Conservation (phyloP, 306 rosid species). For the Ormosia emarginata region DNA sequence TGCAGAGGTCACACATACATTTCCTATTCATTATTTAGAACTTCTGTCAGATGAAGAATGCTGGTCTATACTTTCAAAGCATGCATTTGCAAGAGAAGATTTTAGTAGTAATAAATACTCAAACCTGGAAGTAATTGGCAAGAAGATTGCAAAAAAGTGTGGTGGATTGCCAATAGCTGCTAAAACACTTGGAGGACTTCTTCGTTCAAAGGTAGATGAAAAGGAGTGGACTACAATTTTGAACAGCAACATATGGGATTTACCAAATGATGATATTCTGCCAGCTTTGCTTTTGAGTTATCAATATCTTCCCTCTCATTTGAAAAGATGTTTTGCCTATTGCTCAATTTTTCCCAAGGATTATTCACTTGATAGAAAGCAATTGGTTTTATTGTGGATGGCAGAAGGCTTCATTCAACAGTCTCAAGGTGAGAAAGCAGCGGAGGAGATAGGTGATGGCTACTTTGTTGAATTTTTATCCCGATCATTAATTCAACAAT, state of each 20-base stretch:
- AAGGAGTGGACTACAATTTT: slow-evolving; percentile 33
- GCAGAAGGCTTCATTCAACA: slow-evolving; percentile 19
- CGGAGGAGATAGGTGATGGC: slow-evolving; percentile 17
- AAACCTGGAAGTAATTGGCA: slow-evolving; percentile 23
- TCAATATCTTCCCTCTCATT: too few relatives aligned
- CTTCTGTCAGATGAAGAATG: slow-evolving; percentile 28
- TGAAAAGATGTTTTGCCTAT: too few relatives aligned
- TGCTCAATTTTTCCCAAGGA: too few relatives aligned
- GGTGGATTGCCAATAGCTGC: not conserved
- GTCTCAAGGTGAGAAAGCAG: not conserved
- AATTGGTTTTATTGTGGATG: slow-evolving; percentile 20
- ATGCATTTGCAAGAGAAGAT: too few relatives aligned
- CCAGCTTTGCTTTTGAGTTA: not conserved
- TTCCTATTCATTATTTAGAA: slow-evolving; percentile 26
- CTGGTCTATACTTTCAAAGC: slow-evolving; percentile 16
- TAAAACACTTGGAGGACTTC: slow-evolving; percentile 31
- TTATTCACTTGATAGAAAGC: too few relatives aligned
- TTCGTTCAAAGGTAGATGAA: slow-evolving; percentile 21
- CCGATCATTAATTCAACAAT: slow-evolving; percentile 22
- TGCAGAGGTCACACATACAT: slow-evolving; percentile 37
- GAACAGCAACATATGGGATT: slow-evolving; percentile 31
- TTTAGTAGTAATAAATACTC: too few relatives aligned
- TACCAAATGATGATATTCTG: slow-evolving; percentile 27
- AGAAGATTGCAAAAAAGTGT: not conserved
- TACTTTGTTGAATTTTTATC: slow-evolving; percentile 10